Percentiles rank a stretch among this genome's conserved stretches.
phyloP scores from a whole-genome alignment of 2,329 filamentous ascomycete species.

The Trichoderma atroviride region DNA sequence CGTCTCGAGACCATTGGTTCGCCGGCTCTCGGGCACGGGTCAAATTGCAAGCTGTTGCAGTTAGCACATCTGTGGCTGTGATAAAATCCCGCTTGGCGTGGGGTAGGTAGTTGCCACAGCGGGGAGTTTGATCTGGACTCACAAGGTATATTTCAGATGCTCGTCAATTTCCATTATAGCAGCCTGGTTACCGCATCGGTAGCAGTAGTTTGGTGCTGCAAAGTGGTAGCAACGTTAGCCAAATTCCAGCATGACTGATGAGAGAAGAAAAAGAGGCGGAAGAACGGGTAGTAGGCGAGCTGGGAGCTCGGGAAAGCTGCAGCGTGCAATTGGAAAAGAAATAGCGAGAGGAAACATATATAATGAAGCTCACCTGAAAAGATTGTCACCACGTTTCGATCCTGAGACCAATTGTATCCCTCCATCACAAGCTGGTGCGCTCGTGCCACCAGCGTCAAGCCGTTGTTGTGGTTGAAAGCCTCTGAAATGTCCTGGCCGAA shows the following conservation, averaged over 20 bases:
- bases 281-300: not conserved
- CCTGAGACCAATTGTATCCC: constrained; percentile 99
- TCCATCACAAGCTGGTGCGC: constrained; percentile 99
- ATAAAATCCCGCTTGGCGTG: not conserved
- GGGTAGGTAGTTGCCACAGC: not conserved
- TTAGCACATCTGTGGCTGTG: constrained; percentile 33
- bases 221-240: constrained; percentile 24
- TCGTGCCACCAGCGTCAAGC: constrained; percentile 89
- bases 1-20: constrained; percentile 98
- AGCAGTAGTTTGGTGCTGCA: constrained; percentile 88
- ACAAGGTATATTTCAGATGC: constrained; percentile 99
- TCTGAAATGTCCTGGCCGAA: constrained; percentile 98
- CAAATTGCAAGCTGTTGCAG: constrained; percentile 84
- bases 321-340: not conserved
- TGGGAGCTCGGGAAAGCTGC: not conserved
- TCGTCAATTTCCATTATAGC: constrained; percentile 99
- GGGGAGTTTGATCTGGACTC: constrained; percentile 31
- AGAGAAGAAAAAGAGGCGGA: not conserved
- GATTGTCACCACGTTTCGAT: constrained; percentile 96
- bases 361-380: constrained; percentile 73
- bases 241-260: constrained; percentile 22
- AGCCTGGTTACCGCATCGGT: constrained; percentile 97
- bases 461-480: constrained; percentile 99
- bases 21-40: constrained; percentile 94
- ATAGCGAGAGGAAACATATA: not conserved